Conservation (phyloP, 2,329 filamentous ascomycete species). For the Fusarium stilboides region DNA sequence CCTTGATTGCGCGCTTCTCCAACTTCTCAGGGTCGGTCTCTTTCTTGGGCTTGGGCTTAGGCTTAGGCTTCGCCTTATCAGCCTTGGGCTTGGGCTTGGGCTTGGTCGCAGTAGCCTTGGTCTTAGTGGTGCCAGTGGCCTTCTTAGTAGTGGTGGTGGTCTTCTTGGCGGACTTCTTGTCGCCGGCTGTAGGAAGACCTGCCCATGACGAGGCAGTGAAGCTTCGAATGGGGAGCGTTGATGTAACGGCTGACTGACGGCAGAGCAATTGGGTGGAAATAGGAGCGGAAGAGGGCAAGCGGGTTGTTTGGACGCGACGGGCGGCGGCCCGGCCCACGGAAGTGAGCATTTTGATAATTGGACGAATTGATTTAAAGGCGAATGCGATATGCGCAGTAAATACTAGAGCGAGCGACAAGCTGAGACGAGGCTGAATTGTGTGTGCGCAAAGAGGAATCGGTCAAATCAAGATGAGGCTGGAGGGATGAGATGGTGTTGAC, state of each 20-base stretch:
- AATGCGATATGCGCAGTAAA: constrained; percentile 1
- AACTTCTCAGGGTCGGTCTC: constrained; percentile 55
- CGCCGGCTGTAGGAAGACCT: constrained; percentile 45
- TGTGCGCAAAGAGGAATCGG: constrained; percentile 28
- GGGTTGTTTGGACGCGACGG: constrained; percentile 52
- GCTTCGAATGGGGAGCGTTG: constrained; percentile 47
- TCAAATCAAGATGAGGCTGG: constrained; percentile 28
- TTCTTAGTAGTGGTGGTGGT: constrained; percentile 41
- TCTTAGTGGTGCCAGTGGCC: constrained; percentile 39
- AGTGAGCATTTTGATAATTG: constrained; percentile 57
- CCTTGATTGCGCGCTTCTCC: constrained; percentile 51
- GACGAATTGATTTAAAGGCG: not conserved
- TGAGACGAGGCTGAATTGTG: constrained; percentile 16
- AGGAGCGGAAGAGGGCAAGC: constrained; percentile 45
- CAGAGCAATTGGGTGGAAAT: constrained; percentile 44
- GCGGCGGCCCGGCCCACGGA: constrained; percentile 58
- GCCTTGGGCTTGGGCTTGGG: constrained; percentile 48
- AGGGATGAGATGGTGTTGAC: constrained; percentile 36
- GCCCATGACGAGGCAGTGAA: constrained; percentile 53
- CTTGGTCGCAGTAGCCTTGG: constrained; percentile 48
- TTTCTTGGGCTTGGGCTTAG: constrained; percentile 53
- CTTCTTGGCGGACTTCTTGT: constrained; percentile 41
- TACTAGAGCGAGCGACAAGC: constrained; percentile 4
- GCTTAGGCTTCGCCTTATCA: constrained; percentile 49
- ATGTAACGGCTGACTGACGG: constrained; percentile 35